These are phyloP conservation scores for Talaromyces islandicus DNA, from an alignment of 2,329 filamentous ascomycete species.

Conservation along the genomic window DNA sequence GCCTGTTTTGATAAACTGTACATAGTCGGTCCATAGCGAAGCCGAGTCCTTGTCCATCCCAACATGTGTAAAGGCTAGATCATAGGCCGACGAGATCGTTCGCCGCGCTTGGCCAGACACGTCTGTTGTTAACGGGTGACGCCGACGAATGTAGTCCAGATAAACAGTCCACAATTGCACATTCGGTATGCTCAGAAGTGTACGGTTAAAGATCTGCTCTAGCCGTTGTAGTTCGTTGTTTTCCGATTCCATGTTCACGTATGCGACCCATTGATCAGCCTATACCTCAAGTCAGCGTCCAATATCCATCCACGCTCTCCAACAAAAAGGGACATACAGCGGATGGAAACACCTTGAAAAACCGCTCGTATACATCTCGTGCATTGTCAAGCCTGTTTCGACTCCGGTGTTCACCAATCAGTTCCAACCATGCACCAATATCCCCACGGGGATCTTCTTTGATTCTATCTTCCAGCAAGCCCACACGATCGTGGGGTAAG, in stretches of 20 bases:
- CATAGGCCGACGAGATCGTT: slow-evolving; percentile 79
- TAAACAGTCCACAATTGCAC: slow-evolving; percentile 89
- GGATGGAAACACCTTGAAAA: slow-evolving; percentile 81
- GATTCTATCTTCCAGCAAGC: slow-evolving; percentile 82
- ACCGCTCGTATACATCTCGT: slow-evolving; percentile 74
- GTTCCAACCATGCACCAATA: slow-evolving; percentile 79
- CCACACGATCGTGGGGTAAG: slow-evolving; percentile 66
- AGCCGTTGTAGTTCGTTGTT: slow-evolving; percentile 74
- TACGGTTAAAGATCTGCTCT: slow-evolving; percentile 76
- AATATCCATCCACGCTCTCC: slow-evolving; percentile 3
- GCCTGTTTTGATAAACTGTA: slow-evolving; percentile 83
- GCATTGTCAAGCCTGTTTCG: slow-evolving; percentile 78
- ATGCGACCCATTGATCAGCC: slow-evolving; percentile 89
- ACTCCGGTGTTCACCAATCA: slow-evolving; percentile 79
- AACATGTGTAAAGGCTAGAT: slow-evolving; percentile 83
- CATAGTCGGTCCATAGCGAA: slow-evolving; percentile 87
- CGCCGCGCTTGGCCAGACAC: slow-evolving; percentile 67
- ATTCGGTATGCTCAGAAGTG: slow-evolving; percentile 71
- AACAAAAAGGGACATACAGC: slow-evolving; percentile 60
- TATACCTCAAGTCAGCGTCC: slow-evolving; percentile 40
- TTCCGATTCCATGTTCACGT: slow-evolving; percentile 82
- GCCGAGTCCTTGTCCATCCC: slow-evolving; percentile 89
- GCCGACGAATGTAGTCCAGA: slow-evolving; percentile 87
- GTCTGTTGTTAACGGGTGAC: slow-evolving; percentile 81
- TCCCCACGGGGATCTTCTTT: slow-evolving; percentile 89